Base-by-base conservation (phyloP, 2,329 filamentous ascomycete species). In the Penicillium sp. region DNA sequence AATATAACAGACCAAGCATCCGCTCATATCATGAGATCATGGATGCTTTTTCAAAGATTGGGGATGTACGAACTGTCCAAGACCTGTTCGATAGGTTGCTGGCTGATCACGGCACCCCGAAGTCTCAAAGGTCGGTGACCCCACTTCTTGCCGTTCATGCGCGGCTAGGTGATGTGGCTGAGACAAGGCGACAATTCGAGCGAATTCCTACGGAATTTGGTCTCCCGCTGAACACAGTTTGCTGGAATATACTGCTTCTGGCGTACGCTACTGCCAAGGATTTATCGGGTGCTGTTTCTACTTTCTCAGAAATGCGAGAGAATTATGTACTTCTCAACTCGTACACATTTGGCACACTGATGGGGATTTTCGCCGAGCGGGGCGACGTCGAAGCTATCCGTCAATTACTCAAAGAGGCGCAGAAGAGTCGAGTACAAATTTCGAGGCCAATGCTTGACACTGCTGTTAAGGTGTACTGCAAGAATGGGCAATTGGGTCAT, bases 241-340 rank as follows among this genome's bases (percentile, higher is more conserved):
- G 82, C 60, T 96, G 89, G 87, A 96, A 96, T 67, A 85, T 87
- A 22, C 73, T 96, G 29, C 78, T 97, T 44, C 85, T 87, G 65
- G 87, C 88, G 3, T 83, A 92, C 72, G 80, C 81, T 18, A 85
- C 85, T 62, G 82, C 82, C 1, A 80, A 84, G 46, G 85, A 94
- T 67, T 81, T 89, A 42, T 78, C 84, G n/a, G 83, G 84, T 6
- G 88, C 87, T 13, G 76, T 90, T 55, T 69, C 78, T 7, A 80
- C 81, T 47, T 92, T 95, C 65, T 79, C 85, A 18, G 74, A 81
- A 10, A 80, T 94, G 69, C 56, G 82, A 4, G 60, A 79, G 63
- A 64, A 70, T 59, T 66, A 76, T 58, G 32, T 84, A 4, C 66
- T 72, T 22, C 87, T 89, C 0, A 83, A 90, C 69, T 66, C 75